These are phyloP conservation scores for Tillandsia fasciculata DNA, from an alignment of 176 grass and related monocot genomes.

Conservation along the genomic window DNA sequence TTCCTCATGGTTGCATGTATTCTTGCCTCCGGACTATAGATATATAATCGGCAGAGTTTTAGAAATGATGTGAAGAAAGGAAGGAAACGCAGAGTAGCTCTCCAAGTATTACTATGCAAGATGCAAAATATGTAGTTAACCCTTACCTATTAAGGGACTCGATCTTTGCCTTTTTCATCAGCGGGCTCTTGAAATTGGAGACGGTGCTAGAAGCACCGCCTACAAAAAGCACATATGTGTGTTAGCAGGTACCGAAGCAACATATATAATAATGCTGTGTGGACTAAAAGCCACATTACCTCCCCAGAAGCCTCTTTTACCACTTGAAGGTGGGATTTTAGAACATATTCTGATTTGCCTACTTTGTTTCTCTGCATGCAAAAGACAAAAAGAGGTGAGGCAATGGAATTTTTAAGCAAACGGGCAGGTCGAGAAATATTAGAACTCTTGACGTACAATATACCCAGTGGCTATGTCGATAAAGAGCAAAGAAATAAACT, in stretches of 20 bases:
- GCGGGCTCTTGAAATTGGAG: slow-evolving; percentile 28
- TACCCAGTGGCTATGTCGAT: not conserved
- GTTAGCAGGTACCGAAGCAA: not conserved
- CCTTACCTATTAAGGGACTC: slow-evolving; percentile 30
- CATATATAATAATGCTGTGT: not conserved
- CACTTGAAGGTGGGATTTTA: slow-evolving; percentile 35
- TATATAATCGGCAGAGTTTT: not conserved
- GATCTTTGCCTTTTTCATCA: slow-evolving; percentile 50
- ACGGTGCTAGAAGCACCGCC: slow-evolving; percentile 22
- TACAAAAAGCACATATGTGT: not conserved
- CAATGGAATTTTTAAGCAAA: not conserved
- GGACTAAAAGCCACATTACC: slow-evolving; percentile 15
- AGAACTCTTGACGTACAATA: not conserved
- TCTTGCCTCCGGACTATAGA: slow-evolving; percentile 25
- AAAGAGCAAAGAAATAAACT: not conserved
- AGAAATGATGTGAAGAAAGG: not conserved
- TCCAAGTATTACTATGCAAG: not conserved
- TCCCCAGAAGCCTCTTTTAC: slow-evolving; percentile 40
- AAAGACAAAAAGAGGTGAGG: slow-evolving; percentile 1
- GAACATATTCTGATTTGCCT: slow-evolving; percentile 28
- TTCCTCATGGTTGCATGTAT: slow-evolving; percentile 27
- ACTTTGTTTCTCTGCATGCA: slow-evolving; percentile 36
- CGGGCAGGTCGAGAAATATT: not conserved
- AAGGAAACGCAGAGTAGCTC: not conserved
- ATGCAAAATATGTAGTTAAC: not conserved